Base-by-base conservation (phyloP, 768 basidiomycete species). In the Tulasnella sp. region DNA sequence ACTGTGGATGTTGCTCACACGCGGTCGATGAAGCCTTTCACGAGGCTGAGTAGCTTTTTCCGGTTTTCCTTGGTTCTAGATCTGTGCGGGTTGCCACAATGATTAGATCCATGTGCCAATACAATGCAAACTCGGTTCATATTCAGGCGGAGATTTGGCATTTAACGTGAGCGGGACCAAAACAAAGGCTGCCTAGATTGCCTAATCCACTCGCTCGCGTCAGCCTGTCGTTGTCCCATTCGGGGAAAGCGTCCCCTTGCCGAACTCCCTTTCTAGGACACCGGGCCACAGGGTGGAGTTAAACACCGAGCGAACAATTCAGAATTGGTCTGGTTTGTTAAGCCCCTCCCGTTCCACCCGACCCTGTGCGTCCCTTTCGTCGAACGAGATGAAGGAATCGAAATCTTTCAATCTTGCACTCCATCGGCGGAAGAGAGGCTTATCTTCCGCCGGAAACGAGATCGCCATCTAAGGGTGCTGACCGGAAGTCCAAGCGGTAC, bases 261-360 rank as follows among this genome's bases (percentile, higher is more conserved):
- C 16, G 27, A 68, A 34, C 62, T 18, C 62, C 62, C 62, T 68
- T 27, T 27, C 62, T 68, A 68, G 62, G 62, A 68, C 34, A 16
- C 62, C 62, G 62, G 62, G 27, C 27, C 44, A 44, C 16, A 68
- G 34, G 62, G 62, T 68, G 62, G 62, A 68, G 62, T 68, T 68
- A 27, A 19, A 68, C 62, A 68, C 62, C 62, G 62, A 68, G 9
- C n/a, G 62, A 36, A 31, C 62, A 34, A 68, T 18, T 68, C 27
- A 68, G 62, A 68, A 68, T 68, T 68, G 62, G 62, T 68, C 62
- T 68, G 62, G 62, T 68, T 68, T 68, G 62, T 68, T 68, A 34
- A 68, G 62, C 34, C 31, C 62, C 62, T 36, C 62, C 62, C 62
- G 62, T 68, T 68, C 62, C 62, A 68, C 62, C 62, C 62, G 62